These are phyloP conservation scores for Starmerella riodocensis DNA, from an alignment of 805 yeast genomes.

Conservation along the genomic window DNA sequence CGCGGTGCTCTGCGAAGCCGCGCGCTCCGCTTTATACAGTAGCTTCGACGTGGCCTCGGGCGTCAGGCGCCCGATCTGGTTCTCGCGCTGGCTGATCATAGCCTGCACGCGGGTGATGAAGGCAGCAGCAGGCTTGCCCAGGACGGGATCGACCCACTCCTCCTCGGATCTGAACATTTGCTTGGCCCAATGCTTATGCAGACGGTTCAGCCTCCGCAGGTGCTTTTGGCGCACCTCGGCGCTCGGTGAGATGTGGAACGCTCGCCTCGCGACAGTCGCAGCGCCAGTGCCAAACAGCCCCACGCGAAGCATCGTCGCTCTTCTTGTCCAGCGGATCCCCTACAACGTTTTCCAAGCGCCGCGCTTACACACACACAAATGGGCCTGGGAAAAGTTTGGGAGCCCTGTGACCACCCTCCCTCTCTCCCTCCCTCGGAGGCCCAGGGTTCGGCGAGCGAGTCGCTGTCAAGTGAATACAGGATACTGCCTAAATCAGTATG, in stretches of 20 bases:
- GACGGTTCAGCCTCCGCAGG: slow-evolving; percentile 19
- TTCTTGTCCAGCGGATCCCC: no score
- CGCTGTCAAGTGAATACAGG: no score
- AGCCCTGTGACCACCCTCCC: no score
- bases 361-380: no score
- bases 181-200: slow-evolving; percentile 25
- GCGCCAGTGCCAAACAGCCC: no score
- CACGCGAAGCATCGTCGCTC: no score
- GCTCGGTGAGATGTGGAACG: slow-evolving; percentile 16
- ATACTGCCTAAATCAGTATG: no score
- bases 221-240: slow-evolving; percentile 21
- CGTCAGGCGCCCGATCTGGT: slow-evolving; percentile 46
- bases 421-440: no score
- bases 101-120: slow-evolving; percentile 57
- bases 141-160: slow-evolving; percentile 63
- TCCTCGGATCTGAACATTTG: slow-evolving; percentile 20
- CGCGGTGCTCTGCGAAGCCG: slow-evolving; percentile 21
- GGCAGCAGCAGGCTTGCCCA: slow-evolving; percentile 55
- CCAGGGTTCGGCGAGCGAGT: no score
- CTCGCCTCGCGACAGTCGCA: no score
- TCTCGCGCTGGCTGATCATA: slow-evolving; percentile 51
- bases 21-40: slow-evolving; percentile 62
- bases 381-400: no score
- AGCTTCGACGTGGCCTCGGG: slow-evolving; percentile 60
- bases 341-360: no score